phyloP scores from a whole-genome alignment of 192 early-diverging fungal species.

The Coemansia aciculifera region DNA sequence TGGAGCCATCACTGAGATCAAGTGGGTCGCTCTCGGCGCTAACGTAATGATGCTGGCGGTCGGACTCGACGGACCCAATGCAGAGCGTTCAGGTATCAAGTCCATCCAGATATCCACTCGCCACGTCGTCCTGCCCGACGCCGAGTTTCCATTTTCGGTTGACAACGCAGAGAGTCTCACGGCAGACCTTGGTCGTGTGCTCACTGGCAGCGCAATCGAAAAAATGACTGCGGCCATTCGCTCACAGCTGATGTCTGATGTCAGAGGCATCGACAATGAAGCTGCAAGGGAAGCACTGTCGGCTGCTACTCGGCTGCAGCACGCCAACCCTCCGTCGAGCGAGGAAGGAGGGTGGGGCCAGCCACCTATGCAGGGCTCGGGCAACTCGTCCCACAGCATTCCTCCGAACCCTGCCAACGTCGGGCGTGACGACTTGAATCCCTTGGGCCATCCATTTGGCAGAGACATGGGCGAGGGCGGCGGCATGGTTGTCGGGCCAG shows the following conservation, averaged over 20 bases:
- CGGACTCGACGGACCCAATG: not conserved
- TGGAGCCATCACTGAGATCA: slow-evolving; percentile 13
- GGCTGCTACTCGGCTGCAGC: slow-evolving; percentile 4
- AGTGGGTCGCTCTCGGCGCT: slow-evolving; percentile 26
- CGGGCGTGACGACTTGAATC: slow-evolving; percentile 74
- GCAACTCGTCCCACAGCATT: not conserved
- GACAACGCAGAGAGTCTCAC: not conserved
- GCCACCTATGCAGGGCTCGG: not conserved
- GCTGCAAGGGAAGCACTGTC: slow-evolving; percentile 1
- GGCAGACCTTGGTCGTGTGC: not conserved
- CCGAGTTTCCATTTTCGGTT: slow-evolving; percentile 23
- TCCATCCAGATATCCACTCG: slow-evolving; percentile 15
- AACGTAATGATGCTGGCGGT: slow-evolving; percentile 30
- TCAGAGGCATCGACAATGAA: not conserved
- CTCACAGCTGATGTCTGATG: slow-evolving; percentile 16
- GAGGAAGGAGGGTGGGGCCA: not conserved
- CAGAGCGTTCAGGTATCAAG: not conserved
- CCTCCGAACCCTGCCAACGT: slow-evolving; percentile 32
- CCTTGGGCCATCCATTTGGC: slow-evolving; percentile 20
- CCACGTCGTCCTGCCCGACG: slow-evolving; percentile 1
- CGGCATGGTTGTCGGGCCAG: slow-evolving; percentile 86
- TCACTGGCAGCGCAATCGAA: slow-evolving; percentile 18
- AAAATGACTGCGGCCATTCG: slow-evolving; percentile 25
- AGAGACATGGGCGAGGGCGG: slow-evolving; percentile 61
- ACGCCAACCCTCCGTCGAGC: not conserved